Percentiles rank a stretch among this genome's conserved stretches.
phyloP scores from a whole-genome alignment of 1,284 basidiomycete genomes.

The Sporisorium scitamineum region DNA sequence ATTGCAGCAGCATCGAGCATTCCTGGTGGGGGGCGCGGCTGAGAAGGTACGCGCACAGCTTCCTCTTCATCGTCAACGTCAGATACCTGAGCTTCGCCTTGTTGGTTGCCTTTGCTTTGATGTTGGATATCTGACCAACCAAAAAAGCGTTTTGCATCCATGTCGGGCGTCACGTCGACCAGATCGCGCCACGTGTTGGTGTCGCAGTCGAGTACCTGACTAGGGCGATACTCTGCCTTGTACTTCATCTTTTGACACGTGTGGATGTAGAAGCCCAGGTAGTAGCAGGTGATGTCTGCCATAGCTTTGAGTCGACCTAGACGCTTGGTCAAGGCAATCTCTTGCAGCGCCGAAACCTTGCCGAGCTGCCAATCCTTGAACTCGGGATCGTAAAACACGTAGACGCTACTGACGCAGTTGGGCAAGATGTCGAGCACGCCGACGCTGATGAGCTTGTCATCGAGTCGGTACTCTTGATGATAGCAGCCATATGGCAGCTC shows the following conservation, averaged over 20 bases:
- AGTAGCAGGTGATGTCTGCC: slow-evolving; percentile 34
- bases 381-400: slow-evolving; percentile 89
- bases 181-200: slow-evolving; percentile 30
- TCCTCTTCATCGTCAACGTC: slow-evolving; percentile 35
- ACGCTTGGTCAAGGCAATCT: slow-evolving; percentile 53
- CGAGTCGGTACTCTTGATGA: slow-evolving; percentile 70
- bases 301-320: slow-evolving; percentile 40
- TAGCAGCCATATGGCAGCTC: slow-evolving; percentile 57
- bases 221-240: slow-evolving; percentile 91
- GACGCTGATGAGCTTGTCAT: slow-evolving; percentile 85
- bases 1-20: slow-evolving; percentile 62
- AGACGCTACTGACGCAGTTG: slow-evolving; percentile 89
- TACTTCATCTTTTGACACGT: slow-evolving; percentile 93
- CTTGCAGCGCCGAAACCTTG: slow-evolving; percentile 72
- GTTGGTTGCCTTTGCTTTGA: neutral
- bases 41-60: slow-evolving; percentile 35
- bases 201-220: slow-evolving; percentile 79
- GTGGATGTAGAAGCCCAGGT: slow-evolving; percentile 60
- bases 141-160: slow-evolving; percentile 24
- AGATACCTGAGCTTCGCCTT: neutral
- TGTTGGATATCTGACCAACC: slow-evolving; percentile 19
- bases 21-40: slow-evolving; percentile 63
- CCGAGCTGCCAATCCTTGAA: slow-evolving; percentile 84
- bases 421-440: slow-evolving; percentile 93
- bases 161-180: slow-evolving; percentile 4